These are phyloP conservation scores for Platanthera guangdongensis DNA, from an alignment of 106 monocot genomes.

Conservation along the genomic window DNA sequence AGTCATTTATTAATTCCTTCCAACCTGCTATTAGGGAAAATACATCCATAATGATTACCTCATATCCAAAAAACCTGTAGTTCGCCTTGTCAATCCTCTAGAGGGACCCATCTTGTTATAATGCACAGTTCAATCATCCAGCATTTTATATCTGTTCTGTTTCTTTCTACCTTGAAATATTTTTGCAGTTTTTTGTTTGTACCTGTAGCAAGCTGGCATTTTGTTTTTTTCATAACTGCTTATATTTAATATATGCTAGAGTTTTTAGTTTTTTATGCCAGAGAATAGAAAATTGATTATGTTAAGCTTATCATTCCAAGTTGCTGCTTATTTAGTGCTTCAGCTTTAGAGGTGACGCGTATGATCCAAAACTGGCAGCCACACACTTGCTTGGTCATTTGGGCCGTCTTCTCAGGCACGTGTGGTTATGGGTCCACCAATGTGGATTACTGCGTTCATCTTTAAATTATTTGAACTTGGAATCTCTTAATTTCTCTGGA, in stretches of 20 bases:
- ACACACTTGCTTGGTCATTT: background rate
- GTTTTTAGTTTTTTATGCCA: background rate
- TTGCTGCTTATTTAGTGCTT: background rate
- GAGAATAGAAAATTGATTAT: background rate
- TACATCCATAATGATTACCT: too few relatives aligned
- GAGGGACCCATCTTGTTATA: too few relatives aligned
- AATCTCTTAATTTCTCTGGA: background rate
- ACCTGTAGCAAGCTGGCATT: background rate
- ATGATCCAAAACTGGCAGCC: background rate
- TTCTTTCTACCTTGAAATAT: background rate
- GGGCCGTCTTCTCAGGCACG: background rate
- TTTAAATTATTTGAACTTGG: background rate
- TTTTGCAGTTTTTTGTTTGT: background rate
- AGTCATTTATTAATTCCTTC: too few relatives aligned
- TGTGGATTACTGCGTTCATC: background rate
- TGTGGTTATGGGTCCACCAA: background rate
- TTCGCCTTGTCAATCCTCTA: too few relatives aligned
- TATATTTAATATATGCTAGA: background rate
- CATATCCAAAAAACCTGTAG: too few relatives aligned
- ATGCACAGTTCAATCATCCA: background rate
- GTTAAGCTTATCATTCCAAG: background rate
- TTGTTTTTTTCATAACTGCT: background rate
- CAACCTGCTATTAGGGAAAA: too few relatives aligned
- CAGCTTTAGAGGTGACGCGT: background rate
- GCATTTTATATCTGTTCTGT: background rate